Percentiles rank a stretch among this genome's conserved stretches.
phyloP scores from a whole-genome alignment of 2,329 filamentous ascomycete species.

The Colletotrichum sp. region DNA sequence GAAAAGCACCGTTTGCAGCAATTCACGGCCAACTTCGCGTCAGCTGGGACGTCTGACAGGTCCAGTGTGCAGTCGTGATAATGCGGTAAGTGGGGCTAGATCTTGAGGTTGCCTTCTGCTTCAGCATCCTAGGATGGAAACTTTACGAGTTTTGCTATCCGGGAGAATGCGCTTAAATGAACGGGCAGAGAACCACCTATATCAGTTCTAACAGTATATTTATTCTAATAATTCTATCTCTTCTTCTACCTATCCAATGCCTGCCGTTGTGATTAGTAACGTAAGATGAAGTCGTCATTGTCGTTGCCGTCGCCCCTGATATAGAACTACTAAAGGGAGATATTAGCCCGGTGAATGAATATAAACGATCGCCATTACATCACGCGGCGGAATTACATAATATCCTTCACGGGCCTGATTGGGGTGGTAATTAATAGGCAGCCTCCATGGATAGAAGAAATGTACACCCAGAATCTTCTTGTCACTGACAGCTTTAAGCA shows the following conservation, averaged over 20 bases:
- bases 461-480: no score
- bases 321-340: not conserved
- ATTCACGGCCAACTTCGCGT: not conserved
- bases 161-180: not conserved
- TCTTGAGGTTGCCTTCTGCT: not conserved
- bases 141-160: not conserved
- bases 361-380: not conserved
- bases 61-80: not conserved
- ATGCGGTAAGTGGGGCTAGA: not conserved
- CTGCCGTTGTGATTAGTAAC: no score
- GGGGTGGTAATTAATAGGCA: not conserved
- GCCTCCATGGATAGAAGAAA: not conserved
- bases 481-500: no score
- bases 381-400: not conserved
- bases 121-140: not conserved
- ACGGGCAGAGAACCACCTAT: not conserved
- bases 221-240: no score
- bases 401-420: accelerated
- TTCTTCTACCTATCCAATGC: no score
- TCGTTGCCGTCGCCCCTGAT: no score
- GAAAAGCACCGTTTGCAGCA: not conserved
- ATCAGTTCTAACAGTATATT: no score
- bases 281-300: no score
- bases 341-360: not conserved
- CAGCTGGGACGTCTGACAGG: not conserved